Base-by-base conservation (phyloP, 176 grass and related monocot species). In the Triticum turgidum region DNA sequence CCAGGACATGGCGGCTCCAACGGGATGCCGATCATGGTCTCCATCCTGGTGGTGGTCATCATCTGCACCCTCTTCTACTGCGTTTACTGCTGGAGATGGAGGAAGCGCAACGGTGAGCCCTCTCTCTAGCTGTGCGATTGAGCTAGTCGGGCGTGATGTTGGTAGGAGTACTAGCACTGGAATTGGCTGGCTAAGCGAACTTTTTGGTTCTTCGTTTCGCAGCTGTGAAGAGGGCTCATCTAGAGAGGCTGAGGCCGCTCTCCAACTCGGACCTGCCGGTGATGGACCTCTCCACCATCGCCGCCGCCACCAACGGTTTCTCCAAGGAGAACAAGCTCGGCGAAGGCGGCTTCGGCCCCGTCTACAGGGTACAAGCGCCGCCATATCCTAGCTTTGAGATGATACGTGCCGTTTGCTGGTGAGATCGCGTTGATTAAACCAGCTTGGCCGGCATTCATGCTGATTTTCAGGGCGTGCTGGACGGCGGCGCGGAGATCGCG, bases 41-140 rank as follows among this genome's bases (percentile, higher is more conserved):
- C 93, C 32, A 85, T 98, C 33, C 90, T 98, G 21, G 93, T 76
- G 67, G 88, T 93, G 6, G 91, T 98, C 81, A 89, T 95, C 49
- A 6, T 86, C 66, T 87, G 93, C 91, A 89, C 83, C 6, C 66
- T 83, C 18, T 30, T 85, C 73, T 98, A 98, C 86, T 98, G 93
- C 68, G 44, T 95, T 1, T 98, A 98, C 87, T 98, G 95, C 88
- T 98, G 95, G 95, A 95, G 89, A 54, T 98, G 95, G 95, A 93
- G 95, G 78, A 98, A 90, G 71, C 88, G 95, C 91, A 98, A 98
- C 78, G 95, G 95, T 98, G 83, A 80, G 85, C 52, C 5, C 42
- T 2, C 42, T 44, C 0, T 54, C 5, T 54, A 54, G 14, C 1
- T 5, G 11, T 1, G 1, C 44, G 13, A 47, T 47, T 47, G 11